Conservation (phyloP, 2,329 filamentous ascomycete genomes). For the Cordyceps militaris region DNA sequence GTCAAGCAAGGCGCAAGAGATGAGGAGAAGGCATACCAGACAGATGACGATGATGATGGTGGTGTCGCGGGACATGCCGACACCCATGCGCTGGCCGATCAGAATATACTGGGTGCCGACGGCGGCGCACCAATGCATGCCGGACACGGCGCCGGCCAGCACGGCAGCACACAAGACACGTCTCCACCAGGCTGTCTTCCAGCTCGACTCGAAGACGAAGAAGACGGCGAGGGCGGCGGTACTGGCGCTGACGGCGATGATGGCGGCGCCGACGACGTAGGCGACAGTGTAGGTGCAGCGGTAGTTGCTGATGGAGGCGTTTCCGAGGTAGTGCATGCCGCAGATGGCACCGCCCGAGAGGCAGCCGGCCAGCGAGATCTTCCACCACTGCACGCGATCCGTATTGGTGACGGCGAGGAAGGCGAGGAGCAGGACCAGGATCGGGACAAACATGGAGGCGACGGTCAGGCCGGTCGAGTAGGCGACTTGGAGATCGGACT, state of each 20-base stretch:
- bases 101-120: constrained; percentile 63
- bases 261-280: constrained; percentile 59
- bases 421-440: constrained; percentile 64
- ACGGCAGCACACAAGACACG: constrained; percentile 58
- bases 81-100: constrained; percentile 25
- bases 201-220: constrained; percentile 67
- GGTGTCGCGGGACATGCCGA: constrained; percentile 49
- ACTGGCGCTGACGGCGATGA: constrained; percentile 68
- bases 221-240: constrained; percentile 65
- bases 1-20: neutral
- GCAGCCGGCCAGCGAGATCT: constrained; percentile 55
- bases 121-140: constrained; percentile 82
- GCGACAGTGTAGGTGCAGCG: constrained; percentile 50
- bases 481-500: constrained; percentile 58
- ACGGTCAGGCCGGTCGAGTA: constrained; percentile 68
- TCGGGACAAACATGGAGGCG: constrained; percentile 73
- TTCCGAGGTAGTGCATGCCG: constrained; percentile 85
- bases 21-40: constrained; percentile 26
- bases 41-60: constrained; percentile 69
- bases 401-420: constrained; percentile 62
- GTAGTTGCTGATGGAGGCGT: constrained; percentile 76
- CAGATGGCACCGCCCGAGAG: constrained; percentile 70
- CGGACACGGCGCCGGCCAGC: constrained; percentile 67
- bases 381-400: constrained; percentile 49
- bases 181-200: constrained; percentile 76